These are phyloP conservation scores for Plantago major DNA, from an alignment of 257 asterid species.

Conservation along the genomic window DNA sequence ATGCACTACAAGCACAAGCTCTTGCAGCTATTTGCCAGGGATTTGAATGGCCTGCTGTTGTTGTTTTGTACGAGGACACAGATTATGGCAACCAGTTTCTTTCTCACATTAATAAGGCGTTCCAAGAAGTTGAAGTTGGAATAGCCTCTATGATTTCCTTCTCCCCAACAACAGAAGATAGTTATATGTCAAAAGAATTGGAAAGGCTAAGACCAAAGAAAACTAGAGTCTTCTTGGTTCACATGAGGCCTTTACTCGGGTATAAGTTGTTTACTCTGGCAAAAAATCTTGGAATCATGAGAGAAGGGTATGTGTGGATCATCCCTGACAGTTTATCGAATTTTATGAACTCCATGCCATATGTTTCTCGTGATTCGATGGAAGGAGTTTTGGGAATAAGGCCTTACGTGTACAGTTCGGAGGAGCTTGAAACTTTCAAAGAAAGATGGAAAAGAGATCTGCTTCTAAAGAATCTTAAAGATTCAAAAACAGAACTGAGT, in stretches of 20 bases:
- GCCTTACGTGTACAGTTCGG: constrained; percentile 34
- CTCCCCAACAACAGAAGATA: constrained; percentile 21
- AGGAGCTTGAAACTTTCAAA: constrained; percentile 34
- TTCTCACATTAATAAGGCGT: constrained; percentile 23
- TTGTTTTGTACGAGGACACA: constrained; percentile 32
- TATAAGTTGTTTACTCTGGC: constrained; percentile 34
- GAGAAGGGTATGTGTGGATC: constrained; percentile 58
- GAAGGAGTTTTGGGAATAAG: constrained; percentile 67
- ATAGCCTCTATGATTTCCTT: constrained; percentile 17
- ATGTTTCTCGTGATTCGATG: constrained; percentile 35
- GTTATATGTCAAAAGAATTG: constrained; percentile 20
- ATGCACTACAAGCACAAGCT: constrained; percentile 26
- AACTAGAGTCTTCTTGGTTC: constrained; percentile 40
- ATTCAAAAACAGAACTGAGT: constrained; percentile 29
- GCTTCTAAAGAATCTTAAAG: constrained; percentile 17
- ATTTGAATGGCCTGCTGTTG: constrained; percentile 38
- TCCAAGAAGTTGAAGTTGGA: constrained; percentile 24
- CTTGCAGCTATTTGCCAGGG: constrained; percentile 31
- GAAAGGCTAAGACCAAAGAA: constrained; percentile 12
- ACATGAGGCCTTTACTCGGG: constrained; percentile 35
- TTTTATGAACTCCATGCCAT: constrained; percentile 38
- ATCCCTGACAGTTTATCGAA: constrained; percentile 45
- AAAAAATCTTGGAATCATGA: constrained; percentile 34
- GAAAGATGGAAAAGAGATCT: constrained; percentile 42
- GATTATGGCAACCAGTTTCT: constrained; percentile 29